phyloP scores from a whole-genome alignment of 1,284 basidiomycete genomes.

The Polyporus tsugae region DNA sequence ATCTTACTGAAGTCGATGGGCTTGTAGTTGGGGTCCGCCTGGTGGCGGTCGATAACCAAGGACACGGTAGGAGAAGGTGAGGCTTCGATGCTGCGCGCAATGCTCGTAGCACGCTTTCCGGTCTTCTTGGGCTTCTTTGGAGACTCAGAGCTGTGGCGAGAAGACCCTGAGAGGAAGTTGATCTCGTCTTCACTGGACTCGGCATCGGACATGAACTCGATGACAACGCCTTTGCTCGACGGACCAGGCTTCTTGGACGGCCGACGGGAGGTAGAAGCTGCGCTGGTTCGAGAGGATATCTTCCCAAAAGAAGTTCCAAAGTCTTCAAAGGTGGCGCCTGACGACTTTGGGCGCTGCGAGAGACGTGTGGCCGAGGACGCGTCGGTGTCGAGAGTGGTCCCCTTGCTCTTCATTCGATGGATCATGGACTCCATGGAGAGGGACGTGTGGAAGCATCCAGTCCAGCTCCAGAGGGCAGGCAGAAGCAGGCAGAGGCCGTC shows the following conservation, averaged over 20 bases:
- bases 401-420: conserved; percentile 19
- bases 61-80: conserved; percentile 1
- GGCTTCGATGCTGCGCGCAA: conserved; percentile 16
- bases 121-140: conserved; percentile 19
- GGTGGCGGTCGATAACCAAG: conserved; percentile 35
- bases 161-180: conserved; percentile 30
- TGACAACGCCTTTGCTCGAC: conserved; percentile 16
- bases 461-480: neutral
- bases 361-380: conserved; percentile 30
- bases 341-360: conserved; percentile 20
- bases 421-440: conserved; percentile 19
- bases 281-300: conserved; percentile 11
- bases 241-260: conserved; percentile 2
- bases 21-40: conserved; percentile 26
- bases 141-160: conserved; percentile 24
- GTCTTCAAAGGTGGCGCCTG: conserved; percentile 31
- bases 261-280: conserved; percentile 10
- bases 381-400: conserved; percentile 30
- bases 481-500: neutral
- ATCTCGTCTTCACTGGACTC: conserved; percentile 33
- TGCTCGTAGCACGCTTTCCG: neutral
- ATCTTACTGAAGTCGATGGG: conserved; percentile 29
- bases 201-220: conserved; percentile 9
- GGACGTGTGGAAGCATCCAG: neutral
- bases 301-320: conserved; percentile 34